These are phyloP conservation scores for Aspergillus fumigatiaffinis DNA, from an alignment of 2,329 filamentous ascomycete species.

Conservation along the genomic window DNA sequence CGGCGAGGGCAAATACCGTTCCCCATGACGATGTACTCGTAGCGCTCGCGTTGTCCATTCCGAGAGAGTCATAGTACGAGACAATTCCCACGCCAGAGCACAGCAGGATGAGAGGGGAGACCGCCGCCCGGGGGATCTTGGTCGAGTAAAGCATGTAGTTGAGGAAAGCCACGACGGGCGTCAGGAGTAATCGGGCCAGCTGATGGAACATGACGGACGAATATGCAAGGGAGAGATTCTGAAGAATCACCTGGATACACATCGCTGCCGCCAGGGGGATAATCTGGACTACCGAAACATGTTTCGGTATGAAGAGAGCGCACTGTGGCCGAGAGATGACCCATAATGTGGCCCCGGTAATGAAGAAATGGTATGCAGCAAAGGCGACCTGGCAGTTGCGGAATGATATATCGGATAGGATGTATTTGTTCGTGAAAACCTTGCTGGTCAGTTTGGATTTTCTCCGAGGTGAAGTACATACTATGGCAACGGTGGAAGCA, in stretches of 20 bases:
- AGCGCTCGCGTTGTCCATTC: conserved; percentile 6
- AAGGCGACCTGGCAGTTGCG: conserved; percentile 19
- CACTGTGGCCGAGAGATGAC: conserved; percentile 13
- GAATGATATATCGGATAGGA: conserved; percentile 16
- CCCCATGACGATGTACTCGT: conserved; percentile 12
- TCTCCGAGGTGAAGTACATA: neutral
- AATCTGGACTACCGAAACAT: conserved; percentile 12
- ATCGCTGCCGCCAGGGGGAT: conserved; percentile 18
- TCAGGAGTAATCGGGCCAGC: conserved; percentile 17
- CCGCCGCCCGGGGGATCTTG: conserved; percentile 12
- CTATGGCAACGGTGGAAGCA: conserved; percentile 18
- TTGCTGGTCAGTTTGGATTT: neutral
- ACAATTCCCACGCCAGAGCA: conserved; percentile 18
- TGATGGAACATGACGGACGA: conserved; percentile 22
- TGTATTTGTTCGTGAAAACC: conserved; percentile 21
- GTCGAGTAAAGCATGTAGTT: conserved; percentile 17
- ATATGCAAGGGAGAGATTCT: conserved; percentile 18
- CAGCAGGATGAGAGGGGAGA: conserved; percentile 13
- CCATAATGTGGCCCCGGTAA: conserved; percentile 18
- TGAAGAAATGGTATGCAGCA: conserved; percentile 20
- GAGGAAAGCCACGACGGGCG: conserved; percentile 13
- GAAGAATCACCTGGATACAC: conserved; percentile 19
- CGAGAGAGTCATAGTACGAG: conserved; percentile 18
- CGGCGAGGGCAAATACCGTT: conserved; percentile 16
- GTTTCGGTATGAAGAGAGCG: conserved; percentile 16